Percentiles rank a stretch among this genome's conserved stretches.
Conservation (phyloP, 148 eudicot genomes). For the Heliamphora exappendiculata region DNA sequence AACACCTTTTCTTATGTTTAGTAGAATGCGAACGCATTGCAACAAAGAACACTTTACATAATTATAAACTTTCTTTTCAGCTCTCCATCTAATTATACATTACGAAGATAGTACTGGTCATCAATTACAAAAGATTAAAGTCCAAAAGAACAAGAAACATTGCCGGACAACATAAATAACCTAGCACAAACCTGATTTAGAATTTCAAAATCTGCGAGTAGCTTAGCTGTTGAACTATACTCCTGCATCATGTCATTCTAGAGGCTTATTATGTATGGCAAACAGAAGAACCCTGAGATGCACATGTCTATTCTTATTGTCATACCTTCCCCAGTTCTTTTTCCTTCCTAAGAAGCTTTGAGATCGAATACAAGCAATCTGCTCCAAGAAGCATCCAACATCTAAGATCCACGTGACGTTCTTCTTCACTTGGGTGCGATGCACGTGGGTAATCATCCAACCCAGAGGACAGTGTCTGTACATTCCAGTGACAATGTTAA, state of each 20-base stretch:
- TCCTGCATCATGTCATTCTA: slow-evolving; percentile 45
- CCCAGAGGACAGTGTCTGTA: slow-evolving; percentile 81
- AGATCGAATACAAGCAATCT: slow-evolving; percentile 69
- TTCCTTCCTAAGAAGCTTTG: slow-evolving; percentile 46
- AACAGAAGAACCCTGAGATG: slow-evolving; percentile 10
- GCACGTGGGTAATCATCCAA: slow-evolving; percentile 99
- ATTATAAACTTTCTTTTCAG: background rate
- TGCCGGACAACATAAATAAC: background rate
- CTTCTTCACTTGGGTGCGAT: slow-evolving; percentile 89
- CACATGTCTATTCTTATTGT: background rate
- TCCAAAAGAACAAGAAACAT: background rate
- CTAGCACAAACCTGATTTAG: slow-evolving; percentile 65
- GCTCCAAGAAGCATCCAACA: slow-evolving; percentile 99
- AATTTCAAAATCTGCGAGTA: slow-evolving; percentile 72
- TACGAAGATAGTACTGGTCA: background rate
- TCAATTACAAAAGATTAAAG: background rate
- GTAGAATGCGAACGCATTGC: background rate
- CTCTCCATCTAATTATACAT: background rate
- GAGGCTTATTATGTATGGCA: slow-evolving; percentile 7
- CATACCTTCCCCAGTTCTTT: slow-evolving; percentile 51
- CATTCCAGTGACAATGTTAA: slow-evolving; percentile 11
- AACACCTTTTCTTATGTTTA: background rate
- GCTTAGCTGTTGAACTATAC: slow-evolving; percentile 49
- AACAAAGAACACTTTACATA: background rate
- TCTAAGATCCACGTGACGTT: slow-evolving; percentile 97